Conservation (phyloP, 768 basidiomycete genomes). For the Kwoniella shandongensis region DNA sequence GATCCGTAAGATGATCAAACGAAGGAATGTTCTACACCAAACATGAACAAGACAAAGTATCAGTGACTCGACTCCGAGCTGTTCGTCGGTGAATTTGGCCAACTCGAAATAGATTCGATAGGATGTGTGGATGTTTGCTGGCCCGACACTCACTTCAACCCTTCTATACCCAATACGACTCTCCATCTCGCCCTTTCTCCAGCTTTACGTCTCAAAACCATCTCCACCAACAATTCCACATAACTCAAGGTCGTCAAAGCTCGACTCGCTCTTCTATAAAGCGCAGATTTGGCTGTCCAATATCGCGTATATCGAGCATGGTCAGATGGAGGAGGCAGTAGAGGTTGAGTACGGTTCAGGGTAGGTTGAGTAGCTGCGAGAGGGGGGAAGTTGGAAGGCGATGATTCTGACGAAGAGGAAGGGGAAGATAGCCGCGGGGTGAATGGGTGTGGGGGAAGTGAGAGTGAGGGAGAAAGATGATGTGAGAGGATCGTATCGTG, state of each 20-base stretch:
- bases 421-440: conserved; percentile 67
- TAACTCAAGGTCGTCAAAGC: conserved; percentile 73
- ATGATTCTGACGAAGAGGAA: neutral
- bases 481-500: conserved; percentile 86
- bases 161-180: conserved; percentile 72
- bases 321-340: conserved; percentile 50
- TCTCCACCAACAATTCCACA: conserved; percentile 82
- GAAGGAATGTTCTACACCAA: conserved; percentile 75
- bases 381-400: neutral
- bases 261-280: conserved; percentile 78
- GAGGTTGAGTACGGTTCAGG: conserved; percentile 13
- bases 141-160: conserved; percentile 83
- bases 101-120: too few species aligned
- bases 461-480: conserved; percentile 66
- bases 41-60: too few species aligned
- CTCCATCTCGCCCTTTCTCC: conserved; percentile 70
- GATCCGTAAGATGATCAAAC: conserved; percentile 68
- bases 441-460: conserved; percentile 48
- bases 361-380: neutral
- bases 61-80: too few species aligned
- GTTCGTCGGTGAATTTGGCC: too few species aligned
- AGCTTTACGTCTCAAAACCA: conserved; percentile 73
- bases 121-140: too few species aligned
- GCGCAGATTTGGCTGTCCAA: conserved; percentile 68
- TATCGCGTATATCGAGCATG: conserved; percentile 89